Percentiles rank a stretch among this genome's conserved stretches.
Evolutionary conservation across 2,329 filamentous ascomycete genomes (phyloP).

Genomic region (Harringtonia lauricola): DNA sequence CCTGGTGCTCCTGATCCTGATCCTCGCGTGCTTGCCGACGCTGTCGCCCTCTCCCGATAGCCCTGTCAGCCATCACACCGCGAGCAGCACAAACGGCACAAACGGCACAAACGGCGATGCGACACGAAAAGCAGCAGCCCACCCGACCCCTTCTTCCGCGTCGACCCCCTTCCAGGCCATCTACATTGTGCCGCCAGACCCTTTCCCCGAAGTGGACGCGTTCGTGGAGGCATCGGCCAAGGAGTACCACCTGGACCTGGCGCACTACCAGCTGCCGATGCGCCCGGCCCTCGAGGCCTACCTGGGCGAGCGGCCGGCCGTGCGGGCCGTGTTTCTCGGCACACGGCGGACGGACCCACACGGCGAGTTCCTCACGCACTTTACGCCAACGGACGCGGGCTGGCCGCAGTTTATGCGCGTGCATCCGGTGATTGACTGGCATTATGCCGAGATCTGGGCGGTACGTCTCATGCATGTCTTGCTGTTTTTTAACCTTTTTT

Average conservation of each 20-base stretch:
- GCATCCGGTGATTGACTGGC: slow-evolving; percentile 96
- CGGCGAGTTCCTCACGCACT: slow-evolving; percentile 65
- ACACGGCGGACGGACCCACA: slow-evolving; percentile 89
- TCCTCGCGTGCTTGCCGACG: slow-evolving; percentile 53
- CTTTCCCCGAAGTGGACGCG: slow-evolving; percentile 74
- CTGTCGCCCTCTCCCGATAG: neutral
- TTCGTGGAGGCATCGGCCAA: slow-evolving; percentile 62
- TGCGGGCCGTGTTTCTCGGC: slow-evolving; percentile 77
- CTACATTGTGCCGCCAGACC: slow-evolving; percentile 77
- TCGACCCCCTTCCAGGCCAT: slow-evolving; percentile 58
- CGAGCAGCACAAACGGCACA: neutral
- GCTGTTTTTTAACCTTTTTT: neutral
- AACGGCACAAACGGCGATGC: slow-evolving; percentile 2
- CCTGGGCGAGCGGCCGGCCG: slow-evolving; percentile 47
- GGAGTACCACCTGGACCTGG: slow-evolving; percentile 64
- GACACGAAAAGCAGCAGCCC: neutral
- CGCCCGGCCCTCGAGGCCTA: slow-evolving; percentile 71
- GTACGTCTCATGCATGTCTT: slow-evolving; percentile 40
- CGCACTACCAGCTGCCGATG: slow-evolving; percentile 69
- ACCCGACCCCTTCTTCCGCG: slow-evolving; percentile 4
- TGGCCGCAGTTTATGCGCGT: slow-evolving; percentile 92
- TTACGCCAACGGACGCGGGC: slow-evolving; percentile 75
- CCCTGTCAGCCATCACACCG: too few relatives aligned
- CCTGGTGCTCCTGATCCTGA: slow-evolving; percentile 79
- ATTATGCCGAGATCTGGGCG: slow-evolving; percentile 88